These are phyloP conservation scores for Cladobotryum protrusum DNA, from an alignment of 2,329 filamentous ascomycete genomes.

Conservation along the genomic window DNA sequence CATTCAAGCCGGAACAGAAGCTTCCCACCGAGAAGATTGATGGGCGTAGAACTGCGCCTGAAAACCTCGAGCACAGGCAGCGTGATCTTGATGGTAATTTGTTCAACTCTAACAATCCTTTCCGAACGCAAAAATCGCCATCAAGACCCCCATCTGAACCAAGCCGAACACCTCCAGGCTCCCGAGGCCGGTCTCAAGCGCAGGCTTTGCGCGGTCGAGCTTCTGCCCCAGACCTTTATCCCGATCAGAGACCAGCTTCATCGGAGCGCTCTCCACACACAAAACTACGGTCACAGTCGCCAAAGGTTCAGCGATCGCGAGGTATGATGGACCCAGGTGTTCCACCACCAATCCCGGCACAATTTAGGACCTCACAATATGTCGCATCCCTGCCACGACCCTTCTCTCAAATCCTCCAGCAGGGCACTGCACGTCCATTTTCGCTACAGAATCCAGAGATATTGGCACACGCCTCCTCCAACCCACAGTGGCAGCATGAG, in stretches of 20 bases:
- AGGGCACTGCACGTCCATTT: neutral
- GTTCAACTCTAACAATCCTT: neutral
- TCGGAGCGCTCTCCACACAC: slow-evolving; percentile 15
- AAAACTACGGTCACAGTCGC: slow-evolving; percentile 12
- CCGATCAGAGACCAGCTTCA: slow-evolving; percentile 13
- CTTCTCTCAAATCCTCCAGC: neutral
- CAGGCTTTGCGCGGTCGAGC: slow-evolving; percentile 8
- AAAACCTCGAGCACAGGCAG: neutral
- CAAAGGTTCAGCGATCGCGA: slow-evolving; percentile 4
- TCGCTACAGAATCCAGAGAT: neutral
- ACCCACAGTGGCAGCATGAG: slow-evolving; percentile 6
- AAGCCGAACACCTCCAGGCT: slow-evolving; percentile 6
- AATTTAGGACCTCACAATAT: slow-evolving; percentile 4
- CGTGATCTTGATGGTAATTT: too few relatives aligned
- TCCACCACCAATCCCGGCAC: slow-evolving; percentile 8
- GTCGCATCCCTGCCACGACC: neutral
- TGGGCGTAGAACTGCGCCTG: neutral
- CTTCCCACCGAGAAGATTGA: neutral
- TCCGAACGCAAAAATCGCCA: neutral
- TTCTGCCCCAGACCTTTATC: slow-evolving; percentile 22
- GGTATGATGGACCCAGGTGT: slow-evolving; percentile 8
- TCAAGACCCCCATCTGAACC: neutral
- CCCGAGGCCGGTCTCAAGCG: neutral
- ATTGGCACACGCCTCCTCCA: neutral
- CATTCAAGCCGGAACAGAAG: neutral